These are phyloP conservation scores for Chytriomyces confervae DNA, from an alignment of 192 early-diverging fungal genomes.

Conservation along the genomic window DNA sequence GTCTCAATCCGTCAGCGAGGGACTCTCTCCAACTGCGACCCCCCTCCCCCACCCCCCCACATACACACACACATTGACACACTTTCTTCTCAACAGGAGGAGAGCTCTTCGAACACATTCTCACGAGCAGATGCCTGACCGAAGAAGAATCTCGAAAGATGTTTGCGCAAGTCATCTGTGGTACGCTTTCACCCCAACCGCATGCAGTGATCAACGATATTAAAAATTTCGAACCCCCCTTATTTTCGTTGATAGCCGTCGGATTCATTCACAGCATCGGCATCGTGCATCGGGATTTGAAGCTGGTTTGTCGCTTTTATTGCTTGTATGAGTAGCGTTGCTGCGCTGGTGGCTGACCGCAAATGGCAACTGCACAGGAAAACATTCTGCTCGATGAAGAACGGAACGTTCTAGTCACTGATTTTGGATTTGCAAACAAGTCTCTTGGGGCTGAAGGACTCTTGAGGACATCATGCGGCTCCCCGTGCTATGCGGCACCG, in stretches of 20 bases:
- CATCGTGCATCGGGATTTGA: conserved; percentile 97
- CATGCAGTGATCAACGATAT: background rate
- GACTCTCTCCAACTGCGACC: background rate
- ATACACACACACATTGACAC: background rate
- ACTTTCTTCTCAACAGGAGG: conserved; percentile 65
- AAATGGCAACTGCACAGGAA: conserved; percentile 56
- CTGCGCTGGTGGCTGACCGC: conserved; percentile 2
- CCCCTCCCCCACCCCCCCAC: background rate
- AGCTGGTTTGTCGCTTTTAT: conserved; percentile 67
- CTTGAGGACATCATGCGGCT: conserved; percentile 94
- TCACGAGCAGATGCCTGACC: conserved; percentile 90
- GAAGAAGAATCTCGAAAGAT: conserved; percentile 90
- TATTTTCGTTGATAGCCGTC: conserved; percentile 65
- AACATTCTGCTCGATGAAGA: conserved; percentile 91
- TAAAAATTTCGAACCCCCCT: background rate
- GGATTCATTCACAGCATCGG: conserved; percentile 90
- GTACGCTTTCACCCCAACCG: conserved; percentile 2
- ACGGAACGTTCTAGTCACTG: conserved; percentile 93
- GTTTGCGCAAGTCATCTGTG: conserved; percentile 89
- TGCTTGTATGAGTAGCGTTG: background rate
- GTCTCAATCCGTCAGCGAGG: background rate
- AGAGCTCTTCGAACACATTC: conserved; percentile 97
- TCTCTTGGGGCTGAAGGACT: conserved; percentile 61
- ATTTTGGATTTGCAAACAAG: conserved; percentile 99
- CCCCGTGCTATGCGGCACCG: conserved; percentile 98